A percentile compares a stretch with the other conserved stretches of the same genome.
Conservation (phyloP, 1,284 basidiomycete genomes). For the Exobasidium rhododendri region DNA sequence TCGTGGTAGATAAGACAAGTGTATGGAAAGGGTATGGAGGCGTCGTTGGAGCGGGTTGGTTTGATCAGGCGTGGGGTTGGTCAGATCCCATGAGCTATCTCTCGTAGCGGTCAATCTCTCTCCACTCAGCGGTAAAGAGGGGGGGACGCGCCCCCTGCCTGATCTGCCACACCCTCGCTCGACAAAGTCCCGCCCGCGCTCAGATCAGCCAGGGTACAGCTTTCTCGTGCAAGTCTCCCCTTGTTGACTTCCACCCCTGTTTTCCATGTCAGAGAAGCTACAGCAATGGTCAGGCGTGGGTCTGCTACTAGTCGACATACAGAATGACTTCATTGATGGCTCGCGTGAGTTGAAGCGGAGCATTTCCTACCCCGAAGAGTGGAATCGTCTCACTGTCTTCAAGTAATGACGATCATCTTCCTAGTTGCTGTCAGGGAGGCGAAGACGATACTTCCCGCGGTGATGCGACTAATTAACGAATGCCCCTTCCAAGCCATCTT, state of each 20-base stretch:
- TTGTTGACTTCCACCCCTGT: background rate
- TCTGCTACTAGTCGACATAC: slow-evolving; percentile 15
- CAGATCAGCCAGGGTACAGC: background rate
- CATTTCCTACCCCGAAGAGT: no score
- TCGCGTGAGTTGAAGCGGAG: slow-evolving; percentile 12
- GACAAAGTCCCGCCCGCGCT: no score
- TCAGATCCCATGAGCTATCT: background rate
- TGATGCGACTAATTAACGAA: slow-evolving; percentile 1
- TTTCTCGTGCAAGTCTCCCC: background rate
- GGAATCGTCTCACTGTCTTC: no score
- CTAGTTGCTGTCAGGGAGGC: slow-evolving; percentile 8
- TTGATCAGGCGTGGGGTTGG: background rate
- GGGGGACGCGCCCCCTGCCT: no score
- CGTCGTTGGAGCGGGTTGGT: background rate
- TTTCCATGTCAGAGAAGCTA: background rate
- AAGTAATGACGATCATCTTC: background rate
- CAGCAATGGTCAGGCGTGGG: slow-evolving; percentile 2
- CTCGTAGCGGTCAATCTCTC: no score
- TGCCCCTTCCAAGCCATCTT: background rate
- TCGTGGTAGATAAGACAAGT: background rate
- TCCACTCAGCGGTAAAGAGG: no score
- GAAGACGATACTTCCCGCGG: slow-evolving; percentile 5
- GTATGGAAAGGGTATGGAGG: background rate
- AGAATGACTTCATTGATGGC: slow-evolving; percentile 15
- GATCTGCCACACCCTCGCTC: no score